phyloP scores from a whole-genome alignment of 2,329 filamentous ascomycete species.

The Elsinoe arachidis region DNA sequence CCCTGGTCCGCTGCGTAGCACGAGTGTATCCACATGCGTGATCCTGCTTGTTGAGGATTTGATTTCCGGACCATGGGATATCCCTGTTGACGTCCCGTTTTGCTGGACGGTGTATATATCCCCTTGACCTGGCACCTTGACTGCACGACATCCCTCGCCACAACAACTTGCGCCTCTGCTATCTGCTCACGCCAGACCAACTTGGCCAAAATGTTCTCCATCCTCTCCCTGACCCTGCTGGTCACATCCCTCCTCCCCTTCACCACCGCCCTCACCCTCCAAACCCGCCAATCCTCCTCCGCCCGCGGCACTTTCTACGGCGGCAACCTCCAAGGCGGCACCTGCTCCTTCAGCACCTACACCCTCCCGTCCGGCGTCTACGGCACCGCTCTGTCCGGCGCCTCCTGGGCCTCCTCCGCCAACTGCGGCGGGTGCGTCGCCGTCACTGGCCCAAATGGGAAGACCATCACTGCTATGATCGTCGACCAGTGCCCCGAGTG shows the following conservation, averaged over 20 bases:
- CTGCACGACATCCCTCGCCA: background rate
- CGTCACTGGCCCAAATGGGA: conserved; percentile 50
- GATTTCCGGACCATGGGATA: background rate
- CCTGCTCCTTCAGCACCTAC: conserved; percentile 56
- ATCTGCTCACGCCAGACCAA: background rate
- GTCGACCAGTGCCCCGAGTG: conserved; percentile 52
- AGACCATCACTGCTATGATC: conserved; percentile 55
- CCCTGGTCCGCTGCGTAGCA: background rate
- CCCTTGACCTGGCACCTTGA: background rate
- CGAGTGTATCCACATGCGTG: background rate
- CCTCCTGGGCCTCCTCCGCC: conserved; percentile 47
- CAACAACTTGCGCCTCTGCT: too few relatives aligned
- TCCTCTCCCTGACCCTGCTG: conserved; percentile 15
- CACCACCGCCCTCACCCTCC: background rate
- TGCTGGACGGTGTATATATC: background rate
- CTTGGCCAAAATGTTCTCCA: conserved; percentile 15
- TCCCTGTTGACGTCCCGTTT: background rate
- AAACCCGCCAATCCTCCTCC: conserved; percentile 14
- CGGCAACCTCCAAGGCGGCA: conserved; percentile 34
- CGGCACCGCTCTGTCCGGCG: conserved; percentile 53
- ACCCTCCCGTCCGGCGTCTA: conserved; percentile 50
- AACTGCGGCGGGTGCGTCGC: conserved; percentile 55
- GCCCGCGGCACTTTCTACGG: conserved; percentile 23
- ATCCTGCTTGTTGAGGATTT: background rate
- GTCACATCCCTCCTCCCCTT: conserved; percentile 14